Base-by-base conservation (phyloP, 2,329 filamentous ascomycete species). In the Claviceps sp. region DNA sequence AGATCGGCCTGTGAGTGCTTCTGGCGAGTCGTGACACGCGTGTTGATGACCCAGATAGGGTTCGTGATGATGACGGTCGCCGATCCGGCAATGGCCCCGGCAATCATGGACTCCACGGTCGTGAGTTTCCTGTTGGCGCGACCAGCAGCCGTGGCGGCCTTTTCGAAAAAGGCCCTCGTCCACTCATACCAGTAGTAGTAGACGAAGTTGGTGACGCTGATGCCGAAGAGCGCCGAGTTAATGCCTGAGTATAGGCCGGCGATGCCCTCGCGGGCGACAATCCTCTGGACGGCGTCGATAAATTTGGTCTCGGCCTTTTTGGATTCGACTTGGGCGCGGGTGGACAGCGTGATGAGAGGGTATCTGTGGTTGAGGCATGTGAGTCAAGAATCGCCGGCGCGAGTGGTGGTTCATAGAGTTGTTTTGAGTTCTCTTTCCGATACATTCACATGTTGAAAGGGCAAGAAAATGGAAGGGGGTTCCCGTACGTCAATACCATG, bases 181-280 rank as follows among this genome's bases (percentile, higher is more conserved):
- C 88, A 98, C 73, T 98, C 93, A 71, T 97, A 98, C 91, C 88
- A 98, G 77, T 97, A 98, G 74, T 98, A 98, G 77, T 98, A 98
- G 47, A 98, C 91, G 67, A 98, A 98, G 75, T 98, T 98, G 62
- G 93, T 98, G 60, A 98, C 84, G 69, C 86, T 93, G 74, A 98
- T 97, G 67, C 93, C 93, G 69, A 98, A 96, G 46, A 98, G 77
- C 50, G 93, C 93, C 56, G 87, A 94, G 68, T 95, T 88, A 54
- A 98, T 81, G 43, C 93, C 93, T 6, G 93, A 84, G 67, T 97
- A 98, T 38, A 98, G 81, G 37, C 93, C 93, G 2, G 80, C 74
- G 52, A 96, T 73, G 61, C 93, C 93, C 71, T 98, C 93, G 60
- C 93, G 86, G 60, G 90, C 85, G 57, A 98, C 78, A 65, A 98